Evolutionary conservation across 768 basidiomycete genomes (phyloP).

Genomic region (Amanita muscaria): DNA sequence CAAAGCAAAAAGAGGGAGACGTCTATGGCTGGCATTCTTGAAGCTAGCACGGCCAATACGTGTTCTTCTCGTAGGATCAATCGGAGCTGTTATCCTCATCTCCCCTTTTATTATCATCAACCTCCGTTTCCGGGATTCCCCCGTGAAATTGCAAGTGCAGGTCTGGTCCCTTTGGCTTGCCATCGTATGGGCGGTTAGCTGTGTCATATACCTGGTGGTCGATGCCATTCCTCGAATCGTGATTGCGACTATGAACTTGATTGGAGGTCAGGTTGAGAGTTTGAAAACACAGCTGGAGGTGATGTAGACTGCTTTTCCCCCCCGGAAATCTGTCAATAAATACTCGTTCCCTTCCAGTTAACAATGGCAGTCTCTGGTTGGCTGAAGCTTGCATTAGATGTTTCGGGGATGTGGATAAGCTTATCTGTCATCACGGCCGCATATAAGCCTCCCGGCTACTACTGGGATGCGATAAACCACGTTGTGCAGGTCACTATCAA

Average conservation of each 20-base stretch:
- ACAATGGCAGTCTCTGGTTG: constrained; percentile 60
- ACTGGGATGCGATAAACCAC: constrained; percentile 63
- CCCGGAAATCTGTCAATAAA: not conserved
- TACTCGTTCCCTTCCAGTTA: constrained; percentile 30
- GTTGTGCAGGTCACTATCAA: constrained; percentile 50
- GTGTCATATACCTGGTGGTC: constrained; percentile 54
- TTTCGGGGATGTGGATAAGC: constrained; percentile 68
- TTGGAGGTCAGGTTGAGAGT: constrained; percentile 56
- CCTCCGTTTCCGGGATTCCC: constrained; percentile 43
- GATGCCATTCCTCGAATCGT: constrained; percentile 52
- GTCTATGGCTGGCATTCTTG: constrained; percentile 58
- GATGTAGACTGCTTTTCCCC: constrained; percentile 9
- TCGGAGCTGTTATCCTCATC: constrained; percentile 57
- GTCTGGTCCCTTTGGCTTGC: constrained; percentile 64
- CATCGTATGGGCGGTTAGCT: constrained; percentile 55
- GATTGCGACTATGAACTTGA: constrained; percentile 41
- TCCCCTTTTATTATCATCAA: constrained; percentile 64
- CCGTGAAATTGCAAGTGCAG: constrained; percentile 46
- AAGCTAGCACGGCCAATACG: constrained; percentile 53
- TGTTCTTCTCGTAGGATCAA: constrained; percentile 45
- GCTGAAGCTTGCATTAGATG: constrained; percentile 61
- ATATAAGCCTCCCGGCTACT: constrained; percentile 50
- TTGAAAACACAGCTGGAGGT: constrained; percentile 66
- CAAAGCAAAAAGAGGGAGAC: constrained; percentile 54
- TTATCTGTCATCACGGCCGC: constrained; percentile 52